Evolutionary conservation across 192 early-diverging fungal genomes (phyloP).

Genomic region (Cladochytrium replicatum): DNA sequence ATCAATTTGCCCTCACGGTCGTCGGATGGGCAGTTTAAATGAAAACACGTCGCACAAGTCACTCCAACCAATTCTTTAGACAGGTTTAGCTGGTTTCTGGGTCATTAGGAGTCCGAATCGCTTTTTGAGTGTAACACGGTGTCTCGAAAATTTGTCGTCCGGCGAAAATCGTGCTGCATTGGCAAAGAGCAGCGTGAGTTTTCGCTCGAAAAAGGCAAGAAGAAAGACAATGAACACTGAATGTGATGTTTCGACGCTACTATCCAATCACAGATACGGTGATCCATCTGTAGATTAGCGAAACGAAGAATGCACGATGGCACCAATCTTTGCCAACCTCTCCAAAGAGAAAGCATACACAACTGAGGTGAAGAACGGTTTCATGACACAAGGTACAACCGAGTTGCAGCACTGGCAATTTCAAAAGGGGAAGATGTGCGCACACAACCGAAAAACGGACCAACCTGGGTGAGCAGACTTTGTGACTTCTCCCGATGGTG

Average conservation of each 20-base stretch:
- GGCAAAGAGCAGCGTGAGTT: neutral
- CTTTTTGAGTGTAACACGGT: constrained; percentile 93
- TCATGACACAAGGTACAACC: neutral
- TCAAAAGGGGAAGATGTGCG: neutral
- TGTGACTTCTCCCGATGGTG: constrained; percentile 66
- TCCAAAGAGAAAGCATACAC: neutral
- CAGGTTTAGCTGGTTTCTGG: constrained; percentile 15
- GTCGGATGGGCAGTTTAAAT: too few species aligned
- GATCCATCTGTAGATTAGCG: neutral
- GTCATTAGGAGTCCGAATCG: constrained; percentile 76
- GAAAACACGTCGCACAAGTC: too few species aligned
- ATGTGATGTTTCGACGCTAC: neutral
- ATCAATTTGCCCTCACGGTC: too few species aligned
- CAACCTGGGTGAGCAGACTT: constrained; percentile 91
- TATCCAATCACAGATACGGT: neutral
- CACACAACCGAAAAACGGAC: constrained; percentile 16
- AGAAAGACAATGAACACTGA: constrained; percentile 15
- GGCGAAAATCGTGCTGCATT: constrained; percentile 92
- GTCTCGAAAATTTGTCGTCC: constrained; percentile 97
- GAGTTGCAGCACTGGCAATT: neutral
- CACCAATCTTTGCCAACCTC: too few species aligned
- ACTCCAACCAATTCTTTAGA: too few species aligned
- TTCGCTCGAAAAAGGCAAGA: constrained; percentile 1
- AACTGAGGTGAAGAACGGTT: too few species aligned
- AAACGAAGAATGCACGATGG: too few species aligned